Evolutionary conservation across 768 basidiomycete species (phyloP), one percentile per base, ranked within the genome.

Genomic region (Hygrophoropsis aurantiaca): DNA sequence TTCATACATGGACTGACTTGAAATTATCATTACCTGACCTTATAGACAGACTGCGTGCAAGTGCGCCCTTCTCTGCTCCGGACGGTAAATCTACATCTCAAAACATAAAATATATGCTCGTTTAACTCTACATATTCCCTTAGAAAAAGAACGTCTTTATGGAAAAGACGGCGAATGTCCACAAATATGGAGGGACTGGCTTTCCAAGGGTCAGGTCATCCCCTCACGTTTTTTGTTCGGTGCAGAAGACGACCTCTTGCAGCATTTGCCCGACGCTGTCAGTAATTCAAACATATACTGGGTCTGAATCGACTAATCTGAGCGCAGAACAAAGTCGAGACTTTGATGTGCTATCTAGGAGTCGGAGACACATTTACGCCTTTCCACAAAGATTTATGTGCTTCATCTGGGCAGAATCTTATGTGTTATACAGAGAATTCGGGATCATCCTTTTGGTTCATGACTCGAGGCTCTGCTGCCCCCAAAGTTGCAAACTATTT

Each of bases 271-370:
- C 1, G 56, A 73, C 37, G 52, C 70, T 53, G 86, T 86, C 54
- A 27, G 79, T 64, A 20, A 15, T 32, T 26, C 2, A 11, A 10
- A 20, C 13, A 7, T 0, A 6, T 40, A 15, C 36, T 42, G 42
- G 19, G 44, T 20, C 23, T 25, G 40, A 38, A 33, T 37, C 41
- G 20, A 37, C 42, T 53, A 26, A 53, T 39, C n/a, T 9, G 48
- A 26, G 26, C 44, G 5, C 40, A 88, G 86, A 71, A 72, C 36
- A 69, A 68, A 21, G 80, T 89, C 2, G 84, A 91, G 57, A 90
- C 88, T 0, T 67, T 93, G 4, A 90, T 93, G 88, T 90, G 86
- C 57, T 93, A 93, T 56, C 65, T 90, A 5, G 90, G 90, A 6
- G 72, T 85, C 46, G 87, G 85, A 0, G 90, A 88, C 51, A 92